A percentile compares a stretch with the other conserved stretches of the same genome.
phyloP scores from a whole-genome alignment of 2,329 filamentous ascomycete species.

The Aspergillus tamarii region DNA sequence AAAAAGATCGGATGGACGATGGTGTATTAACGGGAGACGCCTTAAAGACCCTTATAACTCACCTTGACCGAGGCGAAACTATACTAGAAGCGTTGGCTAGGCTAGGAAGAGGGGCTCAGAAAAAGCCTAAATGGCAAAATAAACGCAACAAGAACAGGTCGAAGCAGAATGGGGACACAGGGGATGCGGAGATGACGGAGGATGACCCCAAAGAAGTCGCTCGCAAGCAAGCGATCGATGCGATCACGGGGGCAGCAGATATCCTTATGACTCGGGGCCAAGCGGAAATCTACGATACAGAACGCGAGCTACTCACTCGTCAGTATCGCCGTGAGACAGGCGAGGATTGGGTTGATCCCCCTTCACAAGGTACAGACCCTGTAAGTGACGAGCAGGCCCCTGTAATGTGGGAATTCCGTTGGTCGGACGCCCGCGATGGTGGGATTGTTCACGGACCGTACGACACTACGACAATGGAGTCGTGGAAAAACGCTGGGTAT shows the following conservation, averaged over 20 bases:
- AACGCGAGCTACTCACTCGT: slow-evolving; percentile 79
- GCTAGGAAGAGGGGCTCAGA: slow-evolving; percentile 68
- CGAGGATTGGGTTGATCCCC: slow-evolving; percentile 74
- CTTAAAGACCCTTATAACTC: slow-evolving; percentile 70
- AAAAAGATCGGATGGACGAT: slow-evolving; percentile 74
- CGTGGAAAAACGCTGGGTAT: slow-evolving; percentile 90
- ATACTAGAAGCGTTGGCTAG: slow-evolving; percentile 84
- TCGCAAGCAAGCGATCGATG: slow-evolving; percentile 74
- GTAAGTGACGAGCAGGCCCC: slow-evolving; percentile 36
- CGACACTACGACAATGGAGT: slow-evolving; percentile 80
- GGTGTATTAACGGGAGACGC: slow-evolving; percentile 72
- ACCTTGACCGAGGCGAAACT: slow-evolving; percentile 80
- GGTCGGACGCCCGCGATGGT: slow-evolving; percentile 84
- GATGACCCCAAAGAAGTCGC: slow-evolving; percentile 70
- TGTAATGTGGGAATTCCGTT: slow-evolving; percentile 85
- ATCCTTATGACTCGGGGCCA: slow-evolving; percentile 80
- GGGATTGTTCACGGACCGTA: slow-evolving; percentile 83
- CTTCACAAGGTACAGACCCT: slow-evolving; percentile 25
- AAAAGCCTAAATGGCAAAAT: slow-evolving; percentile 65
- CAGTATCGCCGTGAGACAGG: slow-evolving; percentile 85
- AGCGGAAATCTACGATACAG: slow-evolving; percentile 87
- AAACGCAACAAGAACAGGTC: slow-evolving; percentile 56
- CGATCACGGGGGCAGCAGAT: slow-evolving; percentile 87
- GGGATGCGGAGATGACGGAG: slow-evolving; percentile 72
- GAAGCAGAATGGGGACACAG: slow-evolving; percentile 46